Evolutionary conservation across 139 green algal genomes (phyloP).

Genomic region (Chlamydomonas sphaeroides): DNA sequence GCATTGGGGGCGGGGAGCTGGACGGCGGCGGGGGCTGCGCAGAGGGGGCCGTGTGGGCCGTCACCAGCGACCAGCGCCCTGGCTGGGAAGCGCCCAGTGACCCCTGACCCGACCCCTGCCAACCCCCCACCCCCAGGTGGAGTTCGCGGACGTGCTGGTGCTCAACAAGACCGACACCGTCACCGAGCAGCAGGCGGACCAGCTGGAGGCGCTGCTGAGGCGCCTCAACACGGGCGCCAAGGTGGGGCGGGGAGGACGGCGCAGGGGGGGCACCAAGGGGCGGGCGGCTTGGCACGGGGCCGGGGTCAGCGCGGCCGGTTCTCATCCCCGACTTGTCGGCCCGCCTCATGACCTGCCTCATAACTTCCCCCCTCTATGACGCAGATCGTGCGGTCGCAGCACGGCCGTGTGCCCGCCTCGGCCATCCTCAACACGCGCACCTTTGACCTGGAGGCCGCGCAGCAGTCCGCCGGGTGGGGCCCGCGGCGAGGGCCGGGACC

Average conservation of each 20-base stretch:
- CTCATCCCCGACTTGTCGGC: too few relatives aligned
- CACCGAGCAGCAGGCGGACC: conserved; percentile 43
- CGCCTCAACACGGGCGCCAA: conserved; percentile 67
- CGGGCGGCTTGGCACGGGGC: too few relatives aligned
- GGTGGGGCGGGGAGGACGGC: conserved; percentile 19
- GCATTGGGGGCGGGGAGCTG: too few relatives aligned
- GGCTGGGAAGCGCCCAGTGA: too few relatives aligned
- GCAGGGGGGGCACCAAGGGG: background rate
- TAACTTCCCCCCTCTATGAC: too few relatives aligned
- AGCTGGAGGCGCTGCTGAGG: conserved; percentile 63
- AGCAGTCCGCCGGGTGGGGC: conserved; percentile 48
- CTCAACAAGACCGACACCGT: conserved; percentile 83
- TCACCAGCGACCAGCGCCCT: too few relatives aligned
- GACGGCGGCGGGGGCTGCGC: too few relatives aligned
- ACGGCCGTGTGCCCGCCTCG: conserved; percentile 3
- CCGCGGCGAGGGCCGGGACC: background rate
- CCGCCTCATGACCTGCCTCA: too few relatives aligned
- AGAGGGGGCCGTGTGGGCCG: too few relatives aligned
- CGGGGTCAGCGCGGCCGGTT: too few relatives aligned
- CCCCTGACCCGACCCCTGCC: too few relatives aligned
- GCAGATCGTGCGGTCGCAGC: conserved; percentile 26
- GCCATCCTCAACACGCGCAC: conserved; percentile 34
- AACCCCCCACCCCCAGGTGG: conserved; percentile 59
- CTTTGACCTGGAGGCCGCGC: conserved; percentile 35
- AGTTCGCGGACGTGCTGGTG: conserved; percentile 77